These are phyloP conservation scores for Aotearoamyces nothofagi DNA, from an alignment of 2,329 filamentous ascomycete genomes.

Conservation along the genomic window DNA sequence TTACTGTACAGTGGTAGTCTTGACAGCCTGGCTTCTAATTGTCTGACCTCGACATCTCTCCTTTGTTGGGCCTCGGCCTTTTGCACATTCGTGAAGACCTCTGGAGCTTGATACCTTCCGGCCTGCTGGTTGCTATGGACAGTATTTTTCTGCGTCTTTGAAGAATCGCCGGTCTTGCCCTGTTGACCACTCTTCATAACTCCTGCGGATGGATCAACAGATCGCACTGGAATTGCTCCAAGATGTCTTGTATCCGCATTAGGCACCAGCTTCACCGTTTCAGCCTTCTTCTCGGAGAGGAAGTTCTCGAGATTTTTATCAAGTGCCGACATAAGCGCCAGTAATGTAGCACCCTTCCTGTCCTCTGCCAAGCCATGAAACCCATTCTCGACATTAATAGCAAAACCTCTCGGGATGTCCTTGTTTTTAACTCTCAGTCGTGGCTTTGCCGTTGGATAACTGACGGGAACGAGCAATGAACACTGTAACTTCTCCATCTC, in stretches of 20 bases:
- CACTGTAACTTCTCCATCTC: conserved; percentile 57
- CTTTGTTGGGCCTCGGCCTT: conserved; percentile 45
- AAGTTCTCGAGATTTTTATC: conserved; percentile 60
- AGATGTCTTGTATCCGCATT: conserved; percentile 20
- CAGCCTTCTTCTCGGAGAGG: conserved; percentile 52
- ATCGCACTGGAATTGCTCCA: conserved; percentile 10
- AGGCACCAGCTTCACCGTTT: conserved; percentile 49
- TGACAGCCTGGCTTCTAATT: conserved; percentile 62
- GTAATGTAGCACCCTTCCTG: conserved; percentile 38
- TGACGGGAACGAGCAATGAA: conserved; percentile 44
- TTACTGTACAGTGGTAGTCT: conserved; percentile 51
- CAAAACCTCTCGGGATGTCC: conserved; percentile 56
- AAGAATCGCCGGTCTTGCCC: background rate
- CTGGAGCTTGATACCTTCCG: conserved; percentile 5
- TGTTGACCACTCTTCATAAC: conserved; percentile 1
- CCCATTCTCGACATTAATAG: conserved; percentile 62
- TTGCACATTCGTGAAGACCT: conserved; percentile 38
- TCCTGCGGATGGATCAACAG: conserved; percentile 9
- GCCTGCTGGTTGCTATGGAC: no score
- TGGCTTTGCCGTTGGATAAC: conserved; percentile 45
- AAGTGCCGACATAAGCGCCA: conserved; percentile 52
- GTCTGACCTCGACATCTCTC: conserved; percentile 50
- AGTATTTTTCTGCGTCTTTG: no score
- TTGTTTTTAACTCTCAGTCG: conserved; percentile 49
- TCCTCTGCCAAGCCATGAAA: conserved; percentile 50